A percentile compares a stretch with the other conserved stretches of the same genome.
These are phyloP conservation scores for Aristolochia californica DNA, from an alignment of 164 flowering plant genomes.

Conservation along the genomic window DNA sequence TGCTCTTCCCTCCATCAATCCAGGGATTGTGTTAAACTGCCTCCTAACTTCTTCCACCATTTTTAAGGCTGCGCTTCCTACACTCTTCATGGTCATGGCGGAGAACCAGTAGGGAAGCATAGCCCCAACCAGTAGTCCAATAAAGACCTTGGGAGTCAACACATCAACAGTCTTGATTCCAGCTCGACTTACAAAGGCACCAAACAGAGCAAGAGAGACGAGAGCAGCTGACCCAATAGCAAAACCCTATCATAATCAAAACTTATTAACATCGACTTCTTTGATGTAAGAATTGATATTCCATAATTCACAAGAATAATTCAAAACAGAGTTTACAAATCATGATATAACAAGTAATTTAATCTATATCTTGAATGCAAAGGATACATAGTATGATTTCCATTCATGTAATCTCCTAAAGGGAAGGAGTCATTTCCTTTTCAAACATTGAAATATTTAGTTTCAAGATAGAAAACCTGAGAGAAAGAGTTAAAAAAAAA, in stretches of 20 bases:
- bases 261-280: no score
- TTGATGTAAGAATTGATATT: no score
- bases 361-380: no score
- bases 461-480: no score
- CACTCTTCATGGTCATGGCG: slow-evolving; percentile 28
- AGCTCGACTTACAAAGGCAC: slow-evolving; percentile 30
- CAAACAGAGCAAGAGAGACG: slow-evolving; percentile 16
- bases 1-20: slow-evolving; percentile 20
- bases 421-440: no score
- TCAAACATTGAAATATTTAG: no score
- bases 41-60: slow-evolving; percentile 27
- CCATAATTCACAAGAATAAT: no score
- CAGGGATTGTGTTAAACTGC: slow-evolving; percentile 22
- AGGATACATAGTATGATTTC: no score
- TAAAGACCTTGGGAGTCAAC: slow-evolving; percentile 22
- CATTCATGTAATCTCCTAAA: no score
- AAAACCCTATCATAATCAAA: slow-evolving; percentile 10
- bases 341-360: no score
- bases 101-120: slow-evolving; percentile 32
- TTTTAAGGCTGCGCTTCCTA: slow-evolving; percentile 24
- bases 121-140: slow-evolving; percentile 27
- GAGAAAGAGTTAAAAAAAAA: no score
- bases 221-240: slow-evolving; percentile 19
- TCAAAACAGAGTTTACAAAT: no score
- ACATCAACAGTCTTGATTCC: slow-evolving; percentile 18